Conservation (phyloP, 805 yeast genomes). For the Nakazawaea wyomingensis region DNA sequence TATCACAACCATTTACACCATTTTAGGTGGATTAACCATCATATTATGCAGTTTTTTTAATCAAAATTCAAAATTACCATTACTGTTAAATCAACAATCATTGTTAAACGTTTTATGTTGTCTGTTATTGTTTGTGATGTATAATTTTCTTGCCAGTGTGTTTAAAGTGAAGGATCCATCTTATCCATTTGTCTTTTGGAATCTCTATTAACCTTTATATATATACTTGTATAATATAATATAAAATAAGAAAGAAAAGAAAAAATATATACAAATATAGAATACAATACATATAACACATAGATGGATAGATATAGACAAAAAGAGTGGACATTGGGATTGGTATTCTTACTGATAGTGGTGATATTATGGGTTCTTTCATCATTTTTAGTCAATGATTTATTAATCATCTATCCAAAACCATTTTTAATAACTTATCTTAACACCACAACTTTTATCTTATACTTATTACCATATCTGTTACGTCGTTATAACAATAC, state of each 20-base stretch:
- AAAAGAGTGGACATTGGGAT: constrained; percentile 67
- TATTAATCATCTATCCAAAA: constrained; percentile 74
- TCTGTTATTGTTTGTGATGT: constrained; percentile 29
- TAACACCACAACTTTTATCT: constrained; percentile 78
- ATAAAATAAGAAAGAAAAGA: not conserved
- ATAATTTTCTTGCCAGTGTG: constrained; percentile 39
- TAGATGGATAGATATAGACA: constrained; percentile 1
- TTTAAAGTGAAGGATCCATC: constrained; percentile 39
- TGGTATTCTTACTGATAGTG: constrained; percentile 66
- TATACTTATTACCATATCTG: constrained; percentile 65
- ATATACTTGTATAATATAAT: not conserved
- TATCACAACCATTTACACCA: constrained; percentile 44
- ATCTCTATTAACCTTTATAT: no score
- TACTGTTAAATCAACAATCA: no score
- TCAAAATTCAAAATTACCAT: constrained; percentile 18
- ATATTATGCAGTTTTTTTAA: constrained; percentile 35
- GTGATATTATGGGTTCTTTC: constrained; percentile 88
- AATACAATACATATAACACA: not conserved
- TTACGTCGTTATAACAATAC: not conserved
- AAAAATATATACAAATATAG: not conserved
- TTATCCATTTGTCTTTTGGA: constrained; percentile 39
- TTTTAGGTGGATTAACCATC: constrained; percentile 37
- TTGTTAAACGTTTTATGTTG: constrained; percentile 20
- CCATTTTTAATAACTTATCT: constrained; percentile 91
- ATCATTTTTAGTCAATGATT: constrained; percentile 74